Evolutionary conservation across 148 eudicot species (phyloP).

Genomic region (Agrostemma githago): DNA sequence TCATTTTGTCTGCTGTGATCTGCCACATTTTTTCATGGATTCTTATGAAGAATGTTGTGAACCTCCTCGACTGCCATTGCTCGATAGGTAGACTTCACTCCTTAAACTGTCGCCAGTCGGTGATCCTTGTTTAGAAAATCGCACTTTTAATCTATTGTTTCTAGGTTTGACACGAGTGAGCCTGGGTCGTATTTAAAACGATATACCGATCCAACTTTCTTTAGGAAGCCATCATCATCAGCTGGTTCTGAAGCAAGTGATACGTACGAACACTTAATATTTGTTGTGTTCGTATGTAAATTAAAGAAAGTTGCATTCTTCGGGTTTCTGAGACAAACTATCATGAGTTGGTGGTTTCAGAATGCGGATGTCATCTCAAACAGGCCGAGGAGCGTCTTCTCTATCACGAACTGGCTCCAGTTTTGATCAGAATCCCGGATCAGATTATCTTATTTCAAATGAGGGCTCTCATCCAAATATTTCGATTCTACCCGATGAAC

Average conservation of each 20-base stretch:
- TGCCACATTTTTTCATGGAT: constrained; percentile 79
- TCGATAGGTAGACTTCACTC: constrained; percentile 62
- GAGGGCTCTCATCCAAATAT: constrained; percentile 11
- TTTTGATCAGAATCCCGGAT: too few species aligned
- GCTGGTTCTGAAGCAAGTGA: constrained; percentile 30
- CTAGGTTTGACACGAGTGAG: constrained; percentile 85
- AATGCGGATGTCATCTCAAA: constrained; percentile 40
- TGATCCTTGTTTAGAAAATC: constrained; percentile 1
- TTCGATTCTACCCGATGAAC: constrained; percentile 35
- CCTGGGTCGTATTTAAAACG: constrained; percentile 91
- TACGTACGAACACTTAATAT: constrained; percentile 39
- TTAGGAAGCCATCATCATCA: constrained; percentile 52
- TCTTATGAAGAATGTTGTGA: constrained; percentile 77
- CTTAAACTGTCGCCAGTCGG: background rate
- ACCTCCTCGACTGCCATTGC: constrained; percentile 76
- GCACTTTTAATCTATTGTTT: constrained; percentile 20
- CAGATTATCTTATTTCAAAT: too few species aligned
- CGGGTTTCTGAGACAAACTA: constrained; percentile 7
- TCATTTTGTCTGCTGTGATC: constrained; percentile 65
- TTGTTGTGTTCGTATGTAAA: background rate
- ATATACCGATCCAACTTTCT: constrained; percentile 92
- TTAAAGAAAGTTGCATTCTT: background rate
- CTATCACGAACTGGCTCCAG: constrained; percentile 39
- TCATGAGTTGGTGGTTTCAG: constrained; percentile 36
- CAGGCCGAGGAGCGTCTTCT: constrained; percentile 40